Evolutionary conservation across 805 yeast genomes (phyloP).

Genomic region (Barnettozyma sucrosica): DNA sequence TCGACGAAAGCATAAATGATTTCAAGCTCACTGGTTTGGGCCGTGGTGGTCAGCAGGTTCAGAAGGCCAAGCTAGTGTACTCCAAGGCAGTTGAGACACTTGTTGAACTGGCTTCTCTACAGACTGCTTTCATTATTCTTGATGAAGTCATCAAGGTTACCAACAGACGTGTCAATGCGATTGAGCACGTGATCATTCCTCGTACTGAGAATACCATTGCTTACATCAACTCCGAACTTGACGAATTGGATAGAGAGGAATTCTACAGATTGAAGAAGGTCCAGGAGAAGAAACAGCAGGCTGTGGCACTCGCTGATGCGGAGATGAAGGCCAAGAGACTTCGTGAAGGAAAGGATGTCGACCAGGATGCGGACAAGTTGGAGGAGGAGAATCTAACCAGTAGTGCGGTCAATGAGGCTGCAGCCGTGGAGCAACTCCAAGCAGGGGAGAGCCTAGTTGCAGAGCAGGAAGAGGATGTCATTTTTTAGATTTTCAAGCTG

Average conservation of each 20-base stretch:
- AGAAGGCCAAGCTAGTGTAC: constrained; percentile 87
- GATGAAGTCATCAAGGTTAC: constrained; percentile 98
- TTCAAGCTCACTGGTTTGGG: constrained; percentile 96
- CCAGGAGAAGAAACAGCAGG: constrained; percentile 26
- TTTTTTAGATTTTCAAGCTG: constrained; percentile 27
- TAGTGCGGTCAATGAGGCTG: constrained; percentile 3
- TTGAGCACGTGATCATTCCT: constrained; percentile 96
- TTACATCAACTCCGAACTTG: constrained; percentile 91
- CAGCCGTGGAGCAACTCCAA: constrained; percentile 8
- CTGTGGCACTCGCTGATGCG: constrained; percentile 26
- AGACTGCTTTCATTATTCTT: constrained; percentile 91
- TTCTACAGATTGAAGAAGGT: constrained; percentile 94
- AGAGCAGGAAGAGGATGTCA: constrained; percentile 41
- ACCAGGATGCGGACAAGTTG: constrained; percentile 15
- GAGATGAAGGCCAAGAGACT: constrained; percentile 26
- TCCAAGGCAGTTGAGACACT: constrained; percentile 95
- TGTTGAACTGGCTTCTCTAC: constrained; percentile 92
- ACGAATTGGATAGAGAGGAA: constrained; percentile 97
- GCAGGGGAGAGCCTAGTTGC: constrained; percentile 27
- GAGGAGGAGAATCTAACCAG: constrained; percentile 17
- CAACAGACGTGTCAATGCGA: constrained; percentile 96
- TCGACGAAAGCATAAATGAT: constrained; percentile 83
- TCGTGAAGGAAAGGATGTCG: constrained; percentile 24
- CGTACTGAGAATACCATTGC: constrained; percentile 93
- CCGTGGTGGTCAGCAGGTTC: constrained; percentile 97